Conservation (phyloP, 2,329 filamentous ascomycete genomes). For the Capronia americana region DNA sequence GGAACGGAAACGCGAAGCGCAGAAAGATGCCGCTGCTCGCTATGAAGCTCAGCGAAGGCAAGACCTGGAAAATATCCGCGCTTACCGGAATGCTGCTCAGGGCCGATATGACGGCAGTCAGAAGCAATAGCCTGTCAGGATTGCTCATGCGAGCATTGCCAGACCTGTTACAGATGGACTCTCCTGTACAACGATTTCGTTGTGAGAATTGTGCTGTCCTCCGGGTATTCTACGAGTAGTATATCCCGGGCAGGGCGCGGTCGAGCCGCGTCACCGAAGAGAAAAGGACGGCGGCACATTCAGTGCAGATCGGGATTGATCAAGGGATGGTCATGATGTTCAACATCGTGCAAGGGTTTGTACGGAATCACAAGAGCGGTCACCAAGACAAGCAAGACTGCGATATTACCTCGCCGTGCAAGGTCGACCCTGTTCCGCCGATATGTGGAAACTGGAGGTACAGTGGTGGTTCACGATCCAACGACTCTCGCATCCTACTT, state of each 20-base stretch:
- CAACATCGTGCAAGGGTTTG: background rate
- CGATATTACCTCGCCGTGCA: background rate
- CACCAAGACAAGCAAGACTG: background rate
- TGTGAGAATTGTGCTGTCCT: background rate
- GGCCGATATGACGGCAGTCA: background rate
- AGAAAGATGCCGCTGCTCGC: slow-evolving; percentile 17
- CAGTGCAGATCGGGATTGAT: background rate
- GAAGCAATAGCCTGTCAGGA: background rate
- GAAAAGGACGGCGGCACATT: background rate
- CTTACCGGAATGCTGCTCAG: slow-evolving; percentile 23
- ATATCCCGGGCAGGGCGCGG: background rate
- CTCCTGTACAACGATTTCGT: background rate
- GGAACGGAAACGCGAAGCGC: slow-evolving; percentile 19
- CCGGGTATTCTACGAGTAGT: background rate
- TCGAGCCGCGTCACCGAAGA: background rate
- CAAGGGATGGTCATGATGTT: background rate
- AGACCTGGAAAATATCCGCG: slow-evolving; percentile 27
- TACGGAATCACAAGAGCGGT: background rate
- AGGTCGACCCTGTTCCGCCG: background rate
- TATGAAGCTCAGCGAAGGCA: slow-evolving; percentile 32
- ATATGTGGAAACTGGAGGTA: background rate
- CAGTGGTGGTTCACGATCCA: background rate
- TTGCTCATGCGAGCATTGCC: background rate
- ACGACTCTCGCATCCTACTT: background rate
- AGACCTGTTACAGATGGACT: background rate